phyloP scores from a whole-genome alignment of 805 yeast genomes.

The Candida arabinofermentans region DNA sequence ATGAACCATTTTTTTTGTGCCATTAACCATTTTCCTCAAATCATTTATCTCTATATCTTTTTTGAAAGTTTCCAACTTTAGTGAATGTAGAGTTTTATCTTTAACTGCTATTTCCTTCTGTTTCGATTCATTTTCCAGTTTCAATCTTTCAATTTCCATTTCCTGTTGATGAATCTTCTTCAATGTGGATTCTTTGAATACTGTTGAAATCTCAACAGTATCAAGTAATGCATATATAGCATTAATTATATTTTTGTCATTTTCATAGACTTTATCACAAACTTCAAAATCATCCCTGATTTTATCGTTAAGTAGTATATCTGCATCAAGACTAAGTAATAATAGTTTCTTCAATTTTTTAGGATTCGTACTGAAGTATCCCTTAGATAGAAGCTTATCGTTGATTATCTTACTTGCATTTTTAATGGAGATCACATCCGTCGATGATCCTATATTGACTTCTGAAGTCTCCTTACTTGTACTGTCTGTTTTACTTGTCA shows the following conservation, averaged over 20 bases:
- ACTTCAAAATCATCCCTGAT: conserved; percentile 5
- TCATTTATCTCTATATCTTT: conserved; percentile 9
- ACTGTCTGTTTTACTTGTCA: too few relatives aligned
- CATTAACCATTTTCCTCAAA: conserved; percentile 10
- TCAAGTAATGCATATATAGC: conserved; percentile 24
- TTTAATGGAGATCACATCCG: conserved; percentile 18
- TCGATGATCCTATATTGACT: too few relatives aligned
- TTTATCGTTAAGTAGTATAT: conserved; percentile 7
- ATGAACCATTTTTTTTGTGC: conserved; percentile 6
- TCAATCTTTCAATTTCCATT: conserved; percentile 10
- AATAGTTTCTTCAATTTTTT: conserved; percentile 16
- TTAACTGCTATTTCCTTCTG: conserved; percentile 7
- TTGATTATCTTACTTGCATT: conserved; percentile 24
- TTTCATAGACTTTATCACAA: conserved; percentile 23
- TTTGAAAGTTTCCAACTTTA: conserved; percentile 19
- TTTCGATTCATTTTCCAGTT: conserved; percentile 6
- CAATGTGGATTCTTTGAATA: conserved; percentile 15
- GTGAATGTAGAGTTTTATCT: conserved; percentile 15
- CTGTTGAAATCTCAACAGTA: conserved; percentile 19
- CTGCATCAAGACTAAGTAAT: conserved; percentile 18
- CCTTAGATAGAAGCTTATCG: conserved; percentile 23
- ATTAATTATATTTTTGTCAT: conserved; percentile 30
- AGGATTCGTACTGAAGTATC: conserved; percentile 20
- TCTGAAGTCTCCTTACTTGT: too few relatives aligned
- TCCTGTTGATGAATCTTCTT: conserved; percentile 14